Evolutionary conservation across 108 stramenopile genomes (phyloP).

Genomic region (Aurantiochytrium sp.): DNA sequence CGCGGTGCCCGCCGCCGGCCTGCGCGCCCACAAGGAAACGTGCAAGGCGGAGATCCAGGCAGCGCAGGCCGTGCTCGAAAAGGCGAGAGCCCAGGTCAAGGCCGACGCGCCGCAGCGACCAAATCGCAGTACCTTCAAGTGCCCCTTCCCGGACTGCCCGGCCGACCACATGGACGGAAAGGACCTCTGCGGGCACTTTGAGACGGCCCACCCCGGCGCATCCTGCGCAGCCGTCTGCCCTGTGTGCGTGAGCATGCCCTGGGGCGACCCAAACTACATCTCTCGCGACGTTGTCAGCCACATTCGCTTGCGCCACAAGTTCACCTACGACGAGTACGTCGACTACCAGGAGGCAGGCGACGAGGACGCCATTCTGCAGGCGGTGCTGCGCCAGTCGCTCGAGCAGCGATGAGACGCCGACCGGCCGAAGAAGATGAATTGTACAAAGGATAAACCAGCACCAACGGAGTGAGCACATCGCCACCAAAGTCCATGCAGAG

Average conservation of each 20-base stretch:
- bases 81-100: neutral
- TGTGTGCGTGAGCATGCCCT: neutral
- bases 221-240: conserved; percentile 25
- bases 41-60: neutral
- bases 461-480: too few relatives aligned
- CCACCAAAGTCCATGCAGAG: too few relatives aligned
- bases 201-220: neutral
- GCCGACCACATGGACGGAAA: neutral
- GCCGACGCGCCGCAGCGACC: neutral
- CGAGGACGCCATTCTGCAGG: conserved; percentile 22
- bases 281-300: neutral
- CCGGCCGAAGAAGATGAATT: too few relatives aligned
- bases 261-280: conserved; percentile 21
- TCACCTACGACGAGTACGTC: neutral
- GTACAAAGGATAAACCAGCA: too few relatives aligned
- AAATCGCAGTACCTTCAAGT: neutral
- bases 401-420: neutral
- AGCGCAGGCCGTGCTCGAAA: neutral
- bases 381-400: neutral
- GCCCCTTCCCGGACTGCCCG: neutral
- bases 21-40: neutral
- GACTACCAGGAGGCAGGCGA: neutral
- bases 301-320: conserved; percentile 19
- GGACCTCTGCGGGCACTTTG: neutral
- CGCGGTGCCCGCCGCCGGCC: neutral